Percentiles rank a stretch among this genome's conserved stretches.
Evolutionary conservation across 148 eudicot species (phyloP).

Genomic region (Amaranthus hypochondriacus): DNA sequence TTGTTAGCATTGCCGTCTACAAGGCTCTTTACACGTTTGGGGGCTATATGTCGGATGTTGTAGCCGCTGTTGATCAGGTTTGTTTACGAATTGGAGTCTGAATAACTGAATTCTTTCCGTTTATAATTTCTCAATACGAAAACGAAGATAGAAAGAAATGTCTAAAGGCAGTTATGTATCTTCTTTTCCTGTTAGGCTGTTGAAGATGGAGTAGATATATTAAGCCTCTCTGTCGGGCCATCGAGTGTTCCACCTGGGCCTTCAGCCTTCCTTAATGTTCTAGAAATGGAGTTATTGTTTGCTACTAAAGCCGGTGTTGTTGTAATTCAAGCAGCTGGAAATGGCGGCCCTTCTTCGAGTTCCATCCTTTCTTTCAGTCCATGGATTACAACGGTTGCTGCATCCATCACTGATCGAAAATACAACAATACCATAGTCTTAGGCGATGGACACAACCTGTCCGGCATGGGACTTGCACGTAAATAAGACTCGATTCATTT

Average conservation of each 20-base stretch:
- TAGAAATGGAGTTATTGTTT: conserved; percentile 52
- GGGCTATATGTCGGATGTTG: conserved; percentile 71
- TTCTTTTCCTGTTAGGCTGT: conserved; percentile 35
- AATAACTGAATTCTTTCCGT: neutral
- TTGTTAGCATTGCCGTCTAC: conserved; percentile 59
- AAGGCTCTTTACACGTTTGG: conserved; percentile 66
- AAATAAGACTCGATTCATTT: conserved; percentile 17
- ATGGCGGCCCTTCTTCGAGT: conserved; percentile 60
- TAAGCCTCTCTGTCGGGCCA: conserved; percentile 67
- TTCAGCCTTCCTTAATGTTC: conserved; percentile 49
- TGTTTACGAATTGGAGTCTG: conserved; percentile 1
- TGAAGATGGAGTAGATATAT: conserved; percentile 63
- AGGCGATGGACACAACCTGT: conserved; percentile 44
- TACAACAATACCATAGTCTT: conserved; percentile 43
- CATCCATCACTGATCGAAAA: conserved; percentile 53
- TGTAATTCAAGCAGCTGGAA: conserved; percentile 65
- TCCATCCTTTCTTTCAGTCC: conserved; percentile 69
- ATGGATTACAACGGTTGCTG: conserved; percentile 66
- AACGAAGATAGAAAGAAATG: neutral
- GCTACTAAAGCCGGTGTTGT: conserved; percentile 70
- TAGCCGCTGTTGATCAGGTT: conserved; percentile 78
- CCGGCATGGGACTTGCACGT: conserved; percentile 66
- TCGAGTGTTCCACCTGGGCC: conserved; percentile 62
- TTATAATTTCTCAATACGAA: neutral
- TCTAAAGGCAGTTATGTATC: neutral